These are phyloP conservation scores for Globisporangium radiosum DNA, from an alignment of 352 stramenopile genomes.

Conservation along the genomic window DNA sequence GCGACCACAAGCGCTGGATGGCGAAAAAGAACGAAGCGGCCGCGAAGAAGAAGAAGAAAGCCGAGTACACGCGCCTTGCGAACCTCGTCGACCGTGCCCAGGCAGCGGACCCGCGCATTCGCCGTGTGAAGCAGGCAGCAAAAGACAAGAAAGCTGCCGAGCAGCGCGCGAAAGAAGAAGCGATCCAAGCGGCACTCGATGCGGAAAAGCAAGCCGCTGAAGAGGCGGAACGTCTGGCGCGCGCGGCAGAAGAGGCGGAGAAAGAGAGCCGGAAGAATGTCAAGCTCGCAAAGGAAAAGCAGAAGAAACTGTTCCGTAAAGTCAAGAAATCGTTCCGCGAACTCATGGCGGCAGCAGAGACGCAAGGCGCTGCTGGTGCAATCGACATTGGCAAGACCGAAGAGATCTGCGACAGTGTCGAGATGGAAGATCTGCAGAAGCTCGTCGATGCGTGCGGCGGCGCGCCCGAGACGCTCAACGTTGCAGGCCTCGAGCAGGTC, in stretches of 20 bases:
- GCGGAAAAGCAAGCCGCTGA: constrained; percentile 61
- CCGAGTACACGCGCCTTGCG: constrained; percentile 77
- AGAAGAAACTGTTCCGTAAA: constrained; percentile 81
- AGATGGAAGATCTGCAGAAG: constrained; percentile 62
- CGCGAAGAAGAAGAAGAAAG: constrained; percentile 88
- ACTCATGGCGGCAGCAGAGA: constrained; percentile 55
- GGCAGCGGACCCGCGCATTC: constrained; percentile 68
- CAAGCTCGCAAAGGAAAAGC: constrained; percentile 77
- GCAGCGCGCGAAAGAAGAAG: constrained; percentile 74
- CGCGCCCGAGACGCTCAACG: constrained; percentile 40
- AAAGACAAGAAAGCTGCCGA: constrained; percentile 78
- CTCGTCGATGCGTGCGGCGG: constrained; percentile 60
- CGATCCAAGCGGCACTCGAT: constrained; percentile 55
- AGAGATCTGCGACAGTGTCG: constrained; percentile 59
- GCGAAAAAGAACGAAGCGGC: constrained; percentile 84
- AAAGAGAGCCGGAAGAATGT: constrained; percentile 62
- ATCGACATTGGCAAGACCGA: constrained; percentile 75
- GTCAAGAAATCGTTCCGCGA: constrained; percentile 83
- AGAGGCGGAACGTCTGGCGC: constrained; percentile 34
- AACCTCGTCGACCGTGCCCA: constrained; percentile 76
- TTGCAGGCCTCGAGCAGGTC: constrained; percentile 47
- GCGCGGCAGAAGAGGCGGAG: constrained; percentile 59
- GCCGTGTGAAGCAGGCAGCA: constrained; percentile 75
- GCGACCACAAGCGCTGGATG: constrained; percentile 85
- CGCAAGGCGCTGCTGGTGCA: constrained; percentile 46